Conservation (phyloP, 2,329 filamentous ascomycete genomes). For the Hyphodiscus sp. region DNA sequence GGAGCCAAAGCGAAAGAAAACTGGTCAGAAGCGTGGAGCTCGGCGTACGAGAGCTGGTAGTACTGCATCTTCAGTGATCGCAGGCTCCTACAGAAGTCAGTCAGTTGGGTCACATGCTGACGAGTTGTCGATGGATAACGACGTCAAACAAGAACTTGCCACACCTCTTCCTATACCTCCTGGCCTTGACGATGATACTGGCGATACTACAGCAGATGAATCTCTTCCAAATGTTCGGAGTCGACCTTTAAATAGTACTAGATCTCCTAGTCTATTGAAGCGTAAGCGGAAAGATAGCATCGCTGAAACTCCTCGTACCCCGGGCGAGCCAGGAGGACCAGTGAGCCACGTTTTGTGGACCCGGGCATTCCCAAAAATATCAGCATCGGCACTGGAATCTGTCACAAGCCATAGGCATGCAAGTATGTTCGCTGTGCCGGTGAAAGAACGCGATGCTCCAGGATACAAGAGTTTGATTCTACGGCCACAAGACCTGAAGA, state of each 20-base stretch:
- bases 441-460: slow-evolving; percentile 69
- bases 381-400: slow-evolving; percentile 66
- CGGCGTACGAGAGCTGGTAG: slow-evolving; percentile 23
- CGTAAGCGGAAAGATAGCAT: slow-evolving; percentile 44
- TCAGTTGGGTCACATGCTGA: slow-evolving; percentile 42
- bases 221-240: slow-evolving; percentile 28
- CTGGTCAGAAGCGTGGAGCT: slow-evolving; percentile 6
- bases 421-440: slow-evolving; percentile 70
- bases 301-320: slow-evolving; percentile 6
- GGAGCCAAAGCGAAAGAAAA: slow-evolving; percentile 9
- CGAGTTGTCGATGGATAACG: slow-evolving; percentile 39
- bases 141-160: slow-evolving; percentile 52
- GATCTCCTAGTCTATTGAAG: slow-evolving; percentile 40
- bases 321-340: slow-evolving; percentile 39
- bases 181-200: slow-evolving; percentile 44
- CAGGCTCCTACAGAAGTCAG: slow-evolving; percentile 37
- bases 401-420: slow-evolving; percentile 71
- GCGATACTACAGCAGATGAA: slow-evolving; percentile 51
- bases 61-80: slow-evolving; percentile 23
- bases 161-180: slow-evolving; percentile 39
- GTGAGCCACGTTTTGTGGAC: slow-evolving; percentile 68
- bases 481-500: slow-evolving; percentile 70
- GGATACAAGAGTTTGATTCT: slow-evolving; percentile 70
- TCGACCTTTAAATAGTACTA: slow-evolving; percentile 5
- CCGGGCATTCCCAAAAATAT: slow-evolving; percentile 67